Conservation (phyloP, 768 basidiomycete genomes). For the Naganishia randhawae region DNA sequence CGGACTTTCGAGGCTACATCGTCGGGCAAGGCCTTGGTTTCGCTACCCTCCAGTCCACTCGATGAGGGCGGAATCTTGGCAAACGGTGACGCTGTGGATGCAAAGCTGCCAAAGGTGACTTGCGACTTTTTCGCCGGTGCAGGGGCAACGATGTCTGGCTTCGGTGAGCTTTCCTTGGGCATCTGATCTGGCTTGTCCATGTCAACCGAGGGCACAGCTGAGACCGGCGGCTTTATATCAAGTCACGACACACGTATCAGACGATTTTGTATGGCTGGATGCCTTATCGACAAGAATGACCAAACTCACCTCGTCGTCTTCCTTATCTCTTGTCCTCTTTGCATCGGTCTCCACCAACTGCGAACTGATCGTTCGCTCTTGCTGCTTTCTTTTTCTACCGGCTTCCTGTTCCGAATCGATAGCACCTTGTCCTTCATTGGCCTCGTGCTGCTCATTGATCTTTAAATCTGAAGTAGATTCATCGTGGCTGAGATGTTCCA, state of each 20-base stretch:
- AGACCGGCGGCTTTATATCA: conserved; percentile 15
- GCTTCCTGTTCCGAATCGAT: conserved; percentile 19
- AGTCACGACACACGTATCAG: conserved; percentile 8
- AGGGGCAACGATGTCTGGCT: conserved; percentile 13
- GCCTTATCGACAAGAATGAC: no score
- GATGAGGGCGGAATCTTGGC: conserved; percentile 29
- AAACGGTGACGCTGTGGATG: conserved; percentile 31
- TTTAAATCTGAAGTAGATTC: background rate
- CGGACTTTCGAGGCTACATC: conserved; percentile 23
- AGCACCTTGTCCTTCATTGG: conserved; percentile 22
- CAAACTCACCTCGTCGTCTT: conserved; percentile 15
- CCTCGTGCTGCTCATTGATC: conserved; percentile 27
- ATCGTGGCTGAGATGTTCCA: conserved; percentile 27
- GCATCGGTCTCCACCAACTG: conserved; percentile 23
- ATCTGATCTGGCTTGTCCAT: conserved; percentile 15
- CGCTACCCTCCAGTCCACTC: conserved; percentile 1
- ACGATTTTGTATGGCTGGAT: no score
- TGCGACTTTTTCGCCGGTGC: conserved; percentile 44
- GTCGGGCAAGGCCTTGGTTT: background rate
- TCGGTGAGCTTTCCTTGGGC: background rate
- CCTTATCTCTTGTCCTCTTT: conserved; percentile 20
- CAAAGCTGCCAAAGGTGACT: conserved; percentile 35
- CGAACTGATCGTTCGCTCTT: conserved; percentile 41
- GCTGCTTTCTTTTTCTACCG: conserved; percentile 40
- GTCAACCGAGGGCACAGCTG: conserved; percentile 12